Base-by-base conservation (phyloP, 495 filamentous ascomycete genomes). In the Trichoderma parareesei region DNA sequence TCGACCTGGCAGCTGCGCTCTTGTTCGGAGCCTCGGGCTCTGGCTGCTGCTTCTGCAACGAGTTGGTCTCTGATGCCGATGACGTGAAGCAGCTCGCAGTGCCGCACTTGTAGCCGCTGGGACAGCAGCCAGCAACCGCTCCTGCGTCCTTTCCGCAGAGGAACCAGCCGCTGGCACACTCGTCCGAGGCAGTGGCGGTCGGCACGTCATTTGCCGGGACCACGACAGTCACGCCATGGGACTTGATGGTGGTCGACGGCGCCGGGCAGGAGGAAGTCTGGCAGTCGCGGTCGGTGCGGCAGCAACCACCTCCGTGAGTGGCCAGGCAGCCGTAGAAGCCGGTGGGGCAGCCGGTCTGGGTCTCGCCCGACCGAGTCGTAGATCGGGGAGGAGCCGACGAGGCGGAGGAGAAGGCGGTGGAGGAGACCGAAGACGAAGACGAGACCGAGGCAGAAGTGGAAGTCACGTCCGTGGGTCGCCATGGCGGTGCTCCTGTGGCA, bases 221-320 rank as follows among this genome's bases (percentile, higher is more conserved):
- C 63, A 96, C 78, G 0, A 90, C 94, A 10, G 84, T 78, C 0
- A 86, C 88, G 64, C 84, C 79, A n/a, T 75, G 82, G 20, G 91
- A 74, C 7, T 88, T 78, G 2, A 88, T 89, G 9, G 88, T 87
- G 57, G 78, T 79, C 0, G 78, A 65, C 0, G 76, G 74, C 0
- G 83, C 73, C 0, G 90, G 88, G 59, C 81, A 84, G 57, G 74
- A 76, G 0, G 76, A 80, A 1, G 77, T 81, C 41, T 76, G 86
- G 74, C 93, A 97, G 74, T 95, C 80, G 38, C 92, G 84, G 1
- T 91, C 92, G 6, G 90, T 90, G 35, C 87, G 88, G 74, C 86
- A 87, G 72, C 85, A 88, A 4, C 84, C 85, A 18, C 82, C 83
- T 35, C 75, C 79, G 2, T 78, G 74, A 40, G 72, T 69, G 5